A percentile compares a stretch with the other conserved stretches of the same genome.
Evolutionary conservation across 148 eudicot genomes (phyloP).

Genomic region (Rhododendron henanense): DNA sequence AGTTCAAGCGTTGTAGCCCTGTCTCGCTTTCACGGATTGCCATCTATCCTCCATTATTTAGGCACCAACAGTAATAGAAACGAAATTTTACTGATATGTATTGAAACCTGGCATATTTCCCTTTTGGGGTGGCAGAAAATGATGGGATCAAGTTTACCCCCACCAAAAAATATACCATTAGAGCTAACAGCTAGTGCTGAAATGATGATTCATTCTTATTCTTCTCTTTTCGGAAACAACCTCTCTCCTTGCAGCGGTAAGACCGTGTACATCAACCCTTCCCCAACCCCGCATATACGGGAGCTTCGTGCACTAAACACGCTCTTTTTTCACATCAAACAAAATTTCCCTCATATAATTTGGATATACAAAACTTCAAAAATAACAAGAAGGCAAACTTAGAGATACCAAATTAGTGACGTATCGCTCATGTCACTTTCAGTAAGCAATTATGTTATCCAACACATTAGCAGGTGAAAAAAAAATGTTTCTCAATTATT

Average conservation of each 20-base stretch:
- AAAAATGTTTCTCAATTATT: constrained; percentile 21
- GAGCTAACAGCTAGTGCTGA: neutral
- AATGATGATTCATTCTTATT: neutral
- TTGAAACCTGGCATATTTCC: neutral
- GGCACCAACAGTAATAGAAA: neutral
- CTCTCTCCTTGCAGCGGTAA: neutral
- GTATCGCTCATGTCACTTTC: constrained; percentile 39
- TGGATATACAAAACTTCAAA: neutral
- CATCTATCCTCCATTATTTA: neutral
- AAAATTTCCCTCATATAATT: neutral
- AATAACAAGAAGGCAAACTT: neutral
- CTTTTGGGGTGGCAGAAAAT: neutral
- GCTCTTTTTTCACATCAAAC: neutral
- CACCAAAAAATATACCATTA: neutral
- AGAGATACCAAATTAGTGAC: constrained; percentile 21
- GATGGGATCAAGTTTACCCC: too few relatives aligned
- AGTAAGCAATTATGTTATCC: constrained; percentile 15
- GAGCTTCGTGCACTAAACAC: neutral
- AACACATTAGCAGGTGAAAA: constrained; percentile 15
- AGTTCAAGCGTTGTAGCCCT: neutral
- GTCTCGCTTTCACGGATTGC: neutral
- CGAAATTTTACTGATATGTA: neutral
- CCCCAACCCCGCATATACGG: neutral
- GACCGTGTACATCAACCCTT: neutral
- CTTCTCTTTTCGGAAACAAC: neutral